Percentiles rank a stretch among this genome's conserved stretches.
These are phyloP conservation scores for Psilocybe mexicana DNA, from an alignment of 1,284 basidiomycete genomes.

Conservation along the genomic window DNA sequence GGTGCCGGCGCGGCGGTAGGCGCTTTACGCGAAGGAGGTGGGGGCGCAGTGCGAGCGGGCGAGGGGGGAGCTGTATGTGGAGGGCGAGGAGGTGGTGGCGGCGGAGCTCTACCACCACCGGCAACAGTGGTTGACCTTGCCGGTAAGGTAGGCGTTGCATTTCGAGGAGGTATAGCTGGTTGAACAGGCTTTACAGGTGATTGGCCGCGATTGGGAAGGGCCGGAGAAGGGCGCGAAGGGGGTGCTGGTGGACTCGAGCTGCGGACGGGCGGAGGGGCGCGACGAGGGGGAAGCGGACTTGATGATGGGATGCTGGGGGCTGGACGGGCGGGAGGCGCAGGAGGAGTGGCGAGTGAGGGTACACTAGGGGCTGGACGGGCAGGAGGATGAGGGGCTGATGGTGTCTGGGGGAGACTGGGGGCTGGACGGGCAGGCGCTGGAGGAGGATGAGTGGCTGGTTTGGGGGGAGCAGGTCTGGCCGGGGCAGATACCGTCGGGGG, in stretches of 20 bases:
- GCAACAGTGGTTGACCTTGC: conserved; percentile 21
- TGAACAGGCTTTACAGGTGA: conserved; percentile 34
- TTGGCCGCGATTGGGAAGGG: conserved; percentile 35
- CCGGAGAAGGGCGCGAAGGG: conserved; percentile 36
- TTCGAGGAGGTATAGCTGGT: conserved; percentile 27
- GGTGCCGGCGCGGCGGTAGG: conserved; percentile 36
- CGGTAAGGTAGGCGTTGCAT: conserved; percentile 14
- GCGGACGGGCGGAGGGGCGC: conserved; percentile 39
- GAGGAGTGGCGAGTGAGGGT: conserved; percentile 23
- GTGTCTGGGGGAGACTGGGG: conserved; percentile 32
- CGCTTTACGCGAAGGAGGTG: conserved; percentile 40
- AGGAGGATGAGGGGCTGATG: conserved; percentile 17
- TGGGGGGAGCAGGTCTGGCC: conserved; percentile 26
- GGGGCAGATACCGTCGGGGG: conserved; percentile 32
- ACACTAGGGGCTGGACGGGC: conserved; percentile 11
- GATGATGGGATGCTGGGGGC: conserved; percentile 32
- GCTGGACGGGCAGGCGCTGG: conserved; percentile 15
- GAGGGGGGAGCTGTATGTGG: conserved; percentile 28
- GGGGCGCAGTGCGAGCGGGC: conserved; percentile 36
- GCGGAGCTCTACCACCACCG: conserved; percentile 22
- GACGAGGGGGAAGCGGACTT: conserved; percentile 35
- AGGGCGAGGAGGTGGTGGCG: conserved; percentile 28
- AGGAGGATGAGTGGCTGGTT: conserved; percentile 24
- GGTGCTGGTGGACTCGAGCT: conserved; percentile 34
- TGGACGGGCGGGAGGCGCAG: conserved; percentile 19